Conservation (phyloP, 805 yeast genomes). For the Cyberlindnera maclurae region DNA sequence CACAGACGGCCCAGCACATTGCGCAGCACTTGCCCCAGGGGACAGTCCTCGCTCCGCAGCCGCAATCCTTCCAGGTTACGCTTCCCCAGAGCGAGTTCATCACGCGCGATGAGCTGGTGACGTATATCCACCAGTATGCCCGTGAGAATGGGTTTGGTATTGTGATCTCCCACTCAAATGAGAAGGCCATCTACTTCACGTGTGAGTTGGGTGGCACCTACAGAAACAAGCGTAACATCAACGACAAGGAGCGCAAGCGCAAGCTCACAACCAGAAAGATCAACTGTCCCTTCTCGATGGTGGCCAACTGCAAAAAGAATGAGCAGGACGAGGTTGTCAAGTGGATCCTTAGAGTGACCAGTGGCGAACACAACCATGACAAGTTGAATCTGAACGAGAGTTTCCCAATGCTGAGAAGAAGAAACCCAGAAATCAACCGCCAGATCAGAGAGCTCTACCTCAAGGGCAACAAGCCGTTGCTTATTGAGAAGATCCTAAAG, state of each 20-base stretch:
- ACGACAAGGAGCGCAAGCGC: constrained; percentile 26
- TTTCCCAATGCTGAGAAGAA: constrained; percentile 26
- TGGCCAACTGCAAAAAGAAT: constrained; percentile 25
- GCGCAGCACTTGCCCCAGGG: constrained; percentile 19
- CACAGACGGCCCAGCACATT: constrained; percentile 15
- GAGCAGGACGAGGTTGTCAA: constrained; percentile 21
- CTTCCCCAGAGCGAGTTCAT: constrained; percentile 22
- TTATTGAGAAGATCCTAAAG: constrained; percentile 22
- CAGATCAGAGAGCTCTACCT: constrained; percentile 24
- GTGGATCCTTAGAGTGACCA: constrained; percentile 23
- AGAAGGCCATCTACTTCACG: constrained; percentile 26
- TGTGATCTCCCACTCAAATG: constrained; percentile 26
- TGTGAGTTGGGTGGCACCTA: constrained; percentile 26
- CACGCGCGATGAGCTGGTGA: constrained; percentile 19
- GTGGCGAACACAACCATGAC: constrained; percentile 25
- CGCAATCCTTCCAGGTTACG: constrained; percentile 16
- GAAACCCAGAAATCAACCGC: constrained; percentile 26
- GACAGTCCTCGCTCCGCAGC: constrained; percentile 7
- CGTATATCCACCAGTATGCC: constrained; percentile 24
- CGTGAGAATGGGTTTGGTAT: constrained; percentile 26
- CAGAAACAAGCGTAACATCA: constrained; percentile 25
- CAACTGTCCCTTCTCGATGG: constrained; percentile 26
- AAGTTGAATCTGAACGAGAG: constrained; percentile 23
- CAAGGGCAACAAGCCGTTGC: constrained; percentile 24
- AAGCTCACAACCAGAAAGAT: constrained; percentile 25